These are phyloP conservation scores for Posidonia australis DNA, from an alignment of 106 monocot genomes.

Conservation along the genomic window DNA sequence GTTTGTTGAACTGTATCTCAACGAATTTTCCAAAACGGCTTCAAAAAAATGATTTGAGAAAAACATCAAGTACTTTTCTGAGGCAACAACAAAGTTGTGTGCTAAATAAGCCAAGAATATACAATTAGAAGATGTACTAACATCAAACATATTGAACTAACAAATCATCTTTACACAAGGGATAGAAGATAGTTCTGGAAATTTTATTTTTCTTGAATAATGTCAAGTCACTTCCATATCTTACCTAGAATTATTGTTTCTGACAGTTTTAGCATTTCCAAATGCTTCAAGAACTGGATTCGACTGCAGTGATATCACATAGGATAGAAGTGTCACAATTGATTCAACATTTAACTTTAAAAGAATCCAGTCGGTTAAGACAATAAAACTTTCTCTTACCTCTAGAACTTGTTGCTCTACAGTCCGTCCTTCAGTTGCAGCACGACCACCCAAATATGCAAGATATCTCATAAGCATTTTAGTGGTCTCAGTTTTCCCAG, in stretches of 20 bases:
- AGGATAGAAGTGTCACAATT: not conserved
- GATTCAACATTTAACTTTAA: not conserved
- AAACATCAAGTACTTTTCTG: not conserved
- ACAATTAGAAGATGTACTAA: not conserved
- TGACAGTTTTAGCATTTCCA: conserved; percentile 99
- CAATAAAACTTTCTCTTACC: conserved; percentile 29
- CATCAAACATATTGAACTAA: not conserved
- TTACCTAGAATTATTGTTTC: conserved; percentile 99
- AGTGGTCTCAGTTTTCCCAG: conserved; percentile 82
- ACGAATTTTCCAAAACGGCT: conserved; percentile 88
- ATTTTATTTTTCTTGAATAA: not conserved
- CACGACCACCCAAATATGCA: conserved; percentile 63
- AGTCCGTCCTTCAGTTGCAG: conserved; percentile 60
- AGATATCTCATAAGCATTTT: conserved; percentile 89
- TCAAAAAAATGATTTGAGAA: conserved; percentile 4
- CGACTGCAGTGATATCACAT: conserved; percentile 43
- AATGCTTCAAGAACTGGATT: conserved; percentile 99
- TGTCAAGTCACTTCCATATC: not conserved
- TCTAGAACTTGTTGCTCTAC: conserved; percentile 86
- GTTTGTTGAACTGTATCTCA: conserved; percentile 76
- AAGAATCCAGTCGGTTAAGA: not conserved
- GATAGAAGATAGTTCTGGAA: too few species aligned
- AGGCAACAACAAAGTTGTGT: not conserved
- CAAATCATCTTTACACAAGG: not conserved
- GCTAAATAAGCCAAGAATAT: not conserved